Conservation (phyloP, 176 grass and related monocot genomes). For the Echinochloa phyllopogon region DNA sequence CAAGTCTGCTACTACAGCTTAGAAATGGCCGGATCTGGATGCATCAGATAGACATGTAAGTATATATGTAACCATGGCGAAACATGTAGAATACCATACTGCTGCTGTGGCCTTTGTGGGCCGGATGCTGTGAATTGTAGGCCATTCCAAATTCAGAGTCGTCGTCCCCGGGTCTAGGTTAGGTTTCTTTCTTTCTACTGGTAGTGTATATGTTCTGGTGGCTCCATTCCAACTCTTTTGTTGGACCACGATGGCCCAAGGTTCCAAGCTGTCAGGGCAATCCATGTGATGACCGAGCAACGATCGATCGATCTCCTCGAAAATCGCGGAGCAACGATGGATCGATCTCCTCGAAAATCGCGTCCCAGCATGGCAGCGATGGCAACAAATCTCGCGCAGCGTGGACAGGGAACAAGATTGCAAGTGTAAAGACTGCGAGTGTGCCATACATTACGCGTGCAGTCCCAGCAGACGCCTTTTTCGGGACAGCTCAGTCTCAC, state of each 20-base stretch:
- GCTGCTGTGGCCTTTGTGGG: neutral
- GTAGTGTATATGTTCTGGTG: neutral
- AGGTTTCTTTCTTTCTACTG: neutral
- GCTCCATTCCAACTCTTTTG: neutral
- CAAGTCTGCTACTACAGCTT: neutral
- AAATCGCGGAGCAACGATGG: neutral
- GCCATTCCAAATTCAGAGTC: constrained; percentile 1
- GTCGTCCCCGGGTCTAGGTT: neutral
- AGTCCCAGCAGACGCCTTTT: neutral
- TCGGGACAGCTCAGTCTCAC: constrained; percentile 9
- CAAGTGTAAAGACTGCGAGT: neutral
- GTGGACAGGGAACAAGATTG: constrained; percentile 19
- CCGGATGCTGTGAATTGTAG: neutral
- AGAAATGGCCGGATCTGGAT: neutral
- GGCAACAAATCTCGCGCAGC: constrained; percentile 34
- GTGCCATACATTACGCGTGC: neutral
- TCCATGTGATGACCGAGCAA: constrained; percentile 35
- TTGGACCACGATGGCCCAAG: constrained; percentile 7
- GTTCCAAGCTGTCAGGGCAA: neutral
- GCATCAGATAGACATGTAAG: neutral
- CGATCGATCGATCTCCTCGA: constrained; percentile 40
- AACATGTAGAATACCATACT: neutral
- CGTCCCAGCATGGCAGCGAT: constrained; percentile 14
- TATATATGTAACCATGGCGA: neutral
- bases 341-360: constrained; percentile 40